Evolutionary conservation across 257 asterid genomes (phyloP).

Genomic region (Solanum lycopersicoides): DNA sequence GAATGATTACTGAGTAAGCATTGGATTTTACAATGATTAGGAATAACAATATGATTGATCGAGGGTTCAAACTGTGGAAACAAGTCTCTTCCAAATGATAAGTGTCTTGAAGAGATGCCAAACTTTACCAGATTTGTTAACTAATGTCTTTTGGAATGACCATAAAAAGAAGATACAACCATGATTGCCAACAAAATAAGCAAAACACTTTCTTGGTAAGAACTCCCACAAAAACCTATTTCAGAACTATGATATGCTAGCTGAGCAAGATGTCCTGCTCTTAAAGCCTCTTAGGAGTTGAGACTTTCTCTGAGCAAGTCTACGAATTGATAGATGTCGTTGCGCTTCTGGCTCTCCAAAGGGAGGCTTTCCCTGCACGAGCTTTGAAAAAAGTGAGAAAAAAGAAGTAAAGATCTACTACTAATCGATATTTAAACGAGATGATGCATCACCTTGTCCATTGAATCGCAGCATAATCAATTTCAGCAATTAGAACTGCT

Average conservation of each 20-base stretch:
- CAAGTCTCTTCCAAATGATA: not conserved
- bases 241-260: not conserved
- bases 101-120: not conserved
- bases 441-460: constrained; percentile 6
- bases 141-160: not conserved
- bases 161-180: not conserved
- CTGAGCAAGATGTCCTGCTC: not conserved
- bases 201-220: not conserved
- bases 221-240: not conserved
- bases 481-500: constrained; percentile 14
- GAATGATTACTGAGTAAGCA: not conserved
- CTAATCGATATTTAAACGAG: not conserved
- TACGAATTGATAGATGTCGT: constrained; percentile 17
- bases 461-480: constrained; percentile 17
- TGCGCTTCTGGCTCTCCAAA: constrained; percentile 20
- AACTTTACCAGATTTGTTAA: not conserved
- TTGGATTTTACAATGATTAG: not conserved
- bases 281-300: not conserved
- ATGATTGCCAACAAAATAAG: not conserved
- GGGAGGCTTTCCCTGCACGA: constrained; percentile 18
- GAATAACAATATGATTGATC: not conserved
- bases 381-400: not conserved
- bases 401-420: not conserved
- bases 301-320: not conserved
- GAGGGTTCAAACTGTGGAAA: not conserved